Evolutionary conservation across 2,329 filamentous ascomycete genomes (phyloP).

Genomic region (Zarea fungicola): DNA sequence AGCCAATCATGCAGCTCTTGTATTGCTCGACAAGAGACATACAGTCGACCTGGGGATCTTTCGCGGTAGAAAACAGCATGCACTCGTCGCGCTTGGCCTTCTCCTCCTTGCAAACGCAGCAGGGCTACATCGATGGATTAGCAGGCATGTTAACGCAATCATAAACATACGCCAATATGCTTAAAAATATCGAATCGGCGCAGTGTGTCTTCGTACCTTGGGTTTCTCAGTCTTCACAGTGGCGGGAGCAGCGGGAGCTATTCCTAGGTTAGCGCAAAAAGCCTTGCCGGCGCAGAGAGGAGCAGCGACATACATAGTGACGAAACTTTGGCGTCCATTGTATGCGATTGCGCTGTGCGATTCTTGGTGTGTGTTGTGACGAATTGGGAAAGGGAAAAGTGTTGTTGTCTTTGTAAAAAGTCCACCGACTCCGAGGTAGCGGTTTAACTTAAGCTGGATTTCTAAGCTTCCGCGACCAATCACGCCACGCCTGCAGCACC

Average conservation of each 20-base stretch:
- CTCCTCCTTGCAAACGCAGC: slow-evolving; percentile 96
- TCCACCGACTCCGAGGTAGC: not conserved
- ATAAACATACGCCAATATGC: not conserved
- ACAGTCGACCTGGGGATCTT: slow-evolving; percentile 81
- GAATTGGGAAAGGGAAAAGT: not conserved
- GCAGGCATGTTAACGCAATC: too few species aligned
- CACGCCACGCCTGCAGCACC: not conserved
- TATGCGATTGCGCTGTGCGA: slow-evolving; percentile 13
- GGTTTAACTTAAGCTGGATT: slow-evolving; percentile 5
- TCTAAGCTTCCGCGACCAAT: slow-evolving; percentile 12
- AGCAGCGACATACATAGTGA: not conserved
- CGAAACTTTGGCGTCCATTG: slow-evolving; percentile 27
- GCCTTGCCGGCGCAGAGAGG: not conserved
- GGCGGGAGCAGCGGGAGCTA: slow-evolving; percentile 13
- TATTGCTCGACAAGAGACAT: slow-evolving; percentile 78
- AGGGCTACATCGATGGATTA: slow-evolving; percentile 56
- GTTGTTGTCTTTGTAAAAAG: not conserved
- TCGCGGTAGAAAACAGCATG: slow-evolving; percentile 90
- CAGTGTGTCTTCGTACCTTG: slow-evolving; percentile 9
- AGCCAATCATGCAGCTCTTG: slow-evolving; percentile 86
- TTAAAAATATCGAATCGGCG: not conserved
- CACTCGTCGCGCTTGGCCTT: slow-evolving; percentile 92
- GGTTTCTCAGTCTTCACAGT: too few species aligned
- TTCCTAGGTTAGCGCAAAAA: slow-evolving; percentile 1
- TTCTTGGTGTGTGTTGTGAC: not conserved